Percentiles rank a stretch among this genome's conserved stretches.
phyloP scores from a whole-genome alignment of 805 yeast species.

The Zygotorulaspora sp. region DNA sequence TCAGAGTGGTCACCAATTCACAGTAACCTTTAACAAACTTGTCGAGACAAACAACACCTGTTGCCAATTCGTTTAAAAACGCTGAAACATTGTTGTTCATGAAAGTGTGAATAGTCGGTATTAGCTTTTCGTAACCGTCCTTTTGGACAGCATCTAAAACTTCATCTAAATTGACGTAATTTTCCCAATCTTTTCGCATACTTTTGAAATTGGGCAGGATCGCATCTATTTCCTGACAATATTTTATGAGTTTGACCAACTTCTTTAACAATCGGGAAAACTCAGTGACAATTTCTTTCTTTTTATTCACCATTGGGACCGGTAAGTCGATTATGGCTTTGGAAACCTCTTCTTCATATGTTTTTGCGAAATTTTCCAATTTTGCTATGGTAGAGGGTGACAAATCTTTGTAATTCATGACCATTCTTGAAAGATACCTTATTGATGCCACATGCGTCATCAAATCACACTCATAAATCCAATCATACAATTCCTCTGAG shows the following conservation, averaged over 20 bases:
- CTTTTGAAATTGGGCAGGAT: constrained; percentile 35
- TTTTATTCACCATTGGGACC: constrained; percentile 45
- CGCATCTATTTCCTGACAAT: constrained; percentile 44
- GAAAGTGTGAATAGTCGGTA: constrained; percentile 16
- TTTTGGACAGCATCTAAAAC: constrained; percentile 21
- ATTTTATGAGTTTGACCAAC: constrained; percentile 51
- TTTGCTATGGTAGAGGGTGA: constrained; percentile 53
- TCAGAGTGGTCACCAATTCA: constrained; percentile 16
- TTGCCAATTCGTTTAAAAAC: constrained; percentile 11
- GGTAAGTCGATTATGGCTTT: constrained; percentile 46
- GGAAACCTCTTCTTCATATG: constrained; percentile 44
- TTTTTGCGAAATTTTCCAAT: constrained; percentile 49
- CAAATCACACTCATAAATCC: constrained; percentile 68
- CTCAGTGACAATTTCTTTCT: constrained; percentile 48
- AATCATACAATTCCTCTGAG: constrained; percentile 45
- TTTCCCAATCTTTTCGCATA: constrained; percentile 57
- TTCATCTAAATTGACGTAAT: constrained; percentile 40
- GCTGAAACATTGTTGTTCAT: constrained; percentile 12
- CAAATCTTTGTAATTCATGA: constrained; percentile 47
- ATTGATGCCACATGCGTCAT: constrained; percentile 53
- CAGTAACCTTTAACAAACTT: constrained; percentile 12
- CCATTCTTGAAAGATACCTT: constrained; percentile 57
- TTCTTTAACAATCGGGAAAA: constrained; percentile 52
- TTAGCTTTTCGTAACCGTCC: constrained; percentile 15
- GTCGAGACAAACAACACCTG: constrained; percentile 13